phyloP scores from a whole-genome alignment of 805 yeast genomes.

The Torulaspora indica region DNA sequence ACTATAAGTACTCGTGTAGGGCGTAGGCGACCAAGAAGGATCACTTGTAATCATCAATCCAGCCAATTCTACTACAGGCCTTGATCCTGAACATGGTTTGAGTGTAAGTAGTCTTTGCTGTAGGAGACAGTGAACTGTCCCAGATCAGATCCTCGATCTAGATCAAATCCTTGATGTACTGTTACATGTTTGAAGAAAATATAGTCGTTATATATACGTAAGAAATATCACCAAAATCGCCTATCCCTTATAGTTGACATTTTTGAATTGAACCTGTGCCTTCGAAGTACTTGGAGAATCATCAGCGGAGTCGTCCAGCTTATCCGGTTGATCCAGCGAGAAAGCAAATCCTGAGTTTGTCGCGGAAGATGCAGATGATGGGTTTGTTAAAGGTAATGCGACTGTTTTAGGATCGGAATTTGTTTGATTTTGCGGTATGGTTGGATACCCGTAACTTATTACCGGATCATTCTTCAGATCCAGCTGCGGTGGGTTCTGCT shows the following conservation, averaged over 20 bases:
- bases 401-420: conserved; percentile 4
- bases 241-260: conserved; percentile 24
- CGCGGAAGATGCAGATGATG: conserved; percentile 12
- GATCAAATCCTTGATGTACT: not conserved
- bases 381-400: conserved; percentile 11
- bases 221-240: not conserved
- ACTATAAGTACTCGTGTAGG: too few relatives aligned
- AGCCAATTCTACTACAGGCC: too few relatives aligned
- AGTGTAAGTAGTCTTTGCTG: not conserved
- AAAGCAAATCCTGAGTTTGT: conserved; percentile 21
- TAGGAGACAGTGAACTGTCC: too few relatives aligned
- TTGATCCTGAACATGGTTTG: not conserved
- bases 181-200: conserved; percentile 1
- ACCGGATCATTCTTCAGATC: conserved; percentile 10
- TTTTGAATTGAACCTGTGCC: conserved; percentile 25
- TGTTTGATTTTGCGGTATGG: conserved; percentile 8
- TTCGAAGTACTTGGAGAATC: conserved; percentile 11
- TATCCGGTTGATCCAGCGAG: conserved; percentile 19
- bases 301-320: conserved; percentile 12
- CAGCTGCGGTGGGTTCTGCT: conserved; percentile 2
- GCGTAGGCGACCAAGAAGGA: too few relatives aligned
- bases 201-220: not conserved
- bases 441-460: conserved; percentile 15
- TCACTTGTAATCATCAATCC: too few relatives aligned
- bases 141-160: too few relatives aligned